A percentile compares a stretch with the other conserved stretches of the same genome.
phyloP scores from a whole-genome alignment of 2,329 filamentous ascomycete species.

The Aspergillus chevalieri region DNA sequence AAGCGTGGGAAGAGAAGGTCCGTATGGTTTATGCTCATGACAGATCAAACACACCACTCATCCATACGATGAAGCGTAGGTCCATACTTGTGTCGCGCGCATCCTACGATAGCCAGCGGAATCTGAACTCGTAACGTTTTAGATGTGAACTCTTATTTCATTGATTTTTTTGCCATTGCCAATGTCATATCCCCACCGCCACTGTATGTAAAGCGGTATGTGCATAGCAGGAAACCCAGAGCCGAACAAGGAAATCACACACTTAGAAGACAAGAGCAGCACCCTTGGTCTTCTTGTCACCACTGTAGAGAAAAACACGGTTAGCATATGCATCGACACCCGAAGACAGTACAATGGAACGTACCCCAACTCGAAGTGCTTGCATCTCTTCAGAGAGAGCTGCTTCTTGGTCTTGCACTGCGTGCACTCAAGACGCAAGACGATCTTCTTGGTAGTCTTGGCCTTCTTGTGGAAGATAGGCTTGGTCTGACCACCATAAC shows the following conservation, averaged over 20 bases:
- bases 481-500: slow-evolving; percentile 99
- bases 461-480: slow-evolving; percentile 99
- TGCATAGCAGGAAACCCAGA: slow-evolving; percentile 39
- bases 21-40: too few relatives aligned
- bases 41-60: too few relatives aligned
- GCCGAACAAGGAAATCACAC: slow-evolving; percentile 40
- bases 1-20: background rate
- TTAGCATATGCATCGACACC: slow-evolving; percentile 34
- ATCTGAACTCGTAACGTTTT: slow-evolving; percentile 7
- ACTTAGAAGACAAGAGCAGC: slow-evolving; percentile 98
- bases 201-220: slow-evolving; percentile 25
- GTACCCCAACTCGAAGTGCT: slow-evolving; percentile 99
- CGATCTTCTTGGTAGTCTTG: slow-evolving; percentile 99
- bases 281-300: slow-evolving; percentile 99
- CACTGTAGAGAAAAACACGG: slow-evolving; percentile 53
- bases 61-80: too few relatives aligned
- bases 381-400: slow-evolving; percentile 98
- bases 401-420: slow-evolving; percentile 97
- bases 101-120: too few relatives aligned
- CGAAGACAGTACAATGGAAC: slow-evolving; percentile 33
- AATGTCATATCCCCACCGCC: slow-evolving; percentile 33
- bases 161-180: slow-evolving; percentile 37
- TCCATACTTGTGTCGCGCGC: too few relatives aligned
- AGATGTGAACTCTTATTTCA: slow-evolving; percentile 38
- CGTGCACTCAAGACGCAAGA: slow-evolving; percentile 96